Evolutionary conservation across 2,329 filamentous ascomycete genomes (phyloP).

Genomic region (Phialocephala sp.): DNA sequence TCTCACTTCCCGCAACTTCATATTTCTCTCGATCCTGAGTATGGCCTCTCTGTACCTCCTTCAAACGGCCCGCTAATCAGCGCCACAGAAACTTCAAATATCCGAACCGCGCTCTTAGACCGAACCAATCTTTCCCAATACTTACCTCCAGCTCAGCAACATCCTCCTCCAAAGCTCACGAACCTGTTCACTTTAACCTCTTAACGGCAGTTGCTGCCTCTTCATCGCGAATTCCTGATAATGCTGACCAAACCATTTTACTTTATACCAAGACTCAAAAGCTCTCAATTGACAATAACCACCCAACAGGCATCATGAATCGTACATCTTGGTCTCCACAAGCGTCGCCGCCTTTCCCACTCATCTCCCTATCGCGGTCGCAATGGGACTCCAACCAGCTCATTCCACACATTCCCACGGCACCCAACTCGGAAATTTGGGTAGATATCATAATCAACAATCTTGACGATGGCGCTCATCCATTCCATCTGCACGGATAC

Average conservation of each 20-base stretch:
- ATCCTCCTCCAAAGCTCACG: not conserved
- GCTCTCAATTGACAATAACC: conserved; percentile 49
- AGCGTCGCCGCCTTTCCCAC: conserved; percentile 36
- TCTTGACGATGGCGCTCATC: conserved; percentile 51
- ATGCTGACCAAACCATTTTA: conserved; percentile 48
- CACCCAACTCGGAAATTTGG: conserved; percentile 23
- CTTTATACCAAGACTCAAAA: conserved; percentile 54
- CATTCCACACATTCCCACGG: conserved; percentile 43
- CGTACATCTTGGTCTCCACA: conserved; percentile 52
- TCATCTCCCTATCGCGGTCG: conserved; percentile 44
- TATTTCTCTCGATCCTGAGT: conserved; percentile 46
- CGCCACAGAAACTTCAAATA: conserved; percentile 49
- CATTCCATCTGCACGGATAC: conserved; percentile 61
- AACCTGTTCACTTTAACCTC: conserved; percentile 32
- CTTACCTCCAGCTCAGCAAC: conserved; percentile 5
- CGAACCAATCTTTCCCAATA: conserved; percentile 47
- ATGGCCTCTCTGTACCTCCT: not conserved
- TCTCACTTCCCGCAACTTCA: conserved; percentile 22
- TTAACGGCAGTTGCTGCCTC: conserved; percentile 18
- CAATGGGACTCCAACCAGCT: conserved; percentile 51
- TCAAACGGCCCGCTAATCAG: conserved; percentile 4
- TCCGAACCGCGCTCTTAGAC: conserved; percentile 49
- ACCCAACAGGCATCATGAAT: conserved; percentile 54
- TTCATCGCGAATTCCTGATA: conserved; percentile 33
- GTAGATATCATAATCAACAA: conserved; percentile 61